Percentiles rank a stretch among this genome's conserved stretches.
Evolutionary conservation across 1,284 basidiomycete species (phyloP).

Genomic region (Erythrobasidium hasegawianum): DNA sequence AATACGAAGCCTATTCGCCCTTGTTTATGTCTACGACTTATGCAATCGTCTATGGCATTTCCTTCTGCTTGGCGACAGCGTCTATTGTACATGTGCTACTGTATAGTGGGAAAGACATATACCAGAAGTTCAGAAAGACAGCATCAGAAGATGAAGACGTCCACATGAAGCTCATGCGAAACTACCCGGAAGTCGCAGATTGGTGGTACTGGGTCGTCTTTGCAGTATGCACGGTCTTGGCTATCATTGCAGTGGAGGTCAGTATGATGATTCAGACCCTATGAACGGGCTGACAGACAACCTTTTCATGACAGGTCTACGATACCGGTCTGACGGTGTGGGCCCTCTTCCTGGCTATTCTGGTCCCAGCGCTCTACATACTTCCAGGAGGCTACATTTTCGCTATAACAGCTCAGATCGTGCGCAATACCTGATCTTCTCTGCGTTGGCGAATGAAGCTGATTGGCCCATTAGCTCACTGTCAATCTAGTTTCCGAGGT

Average conservation of each 20-base stretch:
- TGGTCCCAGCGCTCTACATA: slow-evolving; percentile 77
- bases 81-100: slow-evolving; percentile 83
- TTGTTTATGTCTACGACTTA: slow-evolving; percentile 85
- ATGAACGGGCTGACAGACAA: no score
- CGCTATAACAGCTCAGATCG: slow-evolving; percentile 84
- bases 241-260: slow-evolving; percentile 75
- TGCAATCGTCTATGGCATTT: slow-evolving; percentile 80
- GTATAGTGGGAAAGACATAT: slow-evolving; percentile 76
- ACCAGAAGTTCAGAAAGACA: slow-evolving; percentile 68
- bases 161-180: slow-evolving; percentile 90
- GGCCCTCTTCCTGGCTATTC: slow-evolving; percentile 67
- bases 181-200: slow-evolving; percentile 89
- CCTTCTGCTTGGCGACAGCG: slow-evolving; percentile 78
- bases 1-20: slow-evolving; percentile 81
- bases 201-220: slow-evolving; percentile 80
- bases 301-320: slow-evolving; percentile 75
- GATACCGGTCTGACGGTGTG: slow-evolving; percentile 81
- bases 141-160: slow-evolving; percentile 85
- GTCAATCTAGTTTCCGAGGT: slow-evolving; percentile 87
- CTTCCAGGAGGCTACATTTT: slow-evolving; percentile 87
- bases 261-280: no score
- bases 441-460: no score
- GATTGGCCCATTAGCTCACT: no score
- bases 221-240: slow-evolving; percentile 65
- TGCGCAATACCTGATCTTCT: no score